Base-by-base conservation (phyloP, 371 early-diverging fungal genomes). In the Circinella minor region DNA sequence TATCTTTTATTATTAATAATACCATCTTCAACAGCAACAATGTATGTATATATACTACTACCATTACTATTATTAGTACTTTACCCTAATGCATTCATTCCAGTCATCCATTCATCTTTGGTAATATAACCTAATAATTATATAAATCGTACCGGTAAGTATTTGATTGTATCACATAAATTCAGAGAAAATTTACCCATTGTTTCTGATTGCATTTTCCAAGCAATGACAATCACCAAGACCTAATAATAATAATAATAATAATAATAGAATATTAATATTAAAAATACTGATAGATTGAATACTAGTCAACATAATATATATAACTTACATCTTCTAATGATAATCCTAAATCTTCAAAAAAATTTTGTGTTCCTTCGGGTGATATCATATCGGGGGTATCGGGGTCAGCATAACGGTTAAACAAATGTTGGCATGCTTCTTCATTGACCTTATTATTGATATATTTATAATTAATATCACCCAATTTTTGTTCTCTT, bases 51-150 rank as follows among this genome's bases (percentile, higher is more conserved):
- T 47, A 63, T 55, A 36, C 6, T 20, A 4, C 43, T 51, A 62
- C 36, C 66, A 49, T 34, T 14, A 4, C 7, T 10, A 27, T 46
- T 9, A 39, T 4, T 34, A 34, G 10, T 20, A 48, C 1, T 83
- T 48, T 85, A 92, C 92, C 77, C 77, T 36, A 91, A 66, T 51
- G 67, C 70, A 65, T 77, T 74, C 90, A 92, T 89, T 38, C 92
- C 89, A 17, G 69, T 71, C 79, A 84, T 81, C 92, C 92, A 92
- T 74, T 91, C 92, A 1, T 85, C 81, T 59, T 84, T 78, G 54
- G 85, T 81, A 61, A 92, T 90, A 69, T 83, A 86, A 8, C 91
- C 92, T 87, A 65, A 18, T 10, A 49, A 34, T 43, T 43, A 9
- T 43, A 9, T 43, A 1, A 9, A 9, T 57, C 57, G 36, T 55